phyloP scores from a whole-genome alignment of 352 stramenopile species.

The Globisporangium orthogonon region DNA sequence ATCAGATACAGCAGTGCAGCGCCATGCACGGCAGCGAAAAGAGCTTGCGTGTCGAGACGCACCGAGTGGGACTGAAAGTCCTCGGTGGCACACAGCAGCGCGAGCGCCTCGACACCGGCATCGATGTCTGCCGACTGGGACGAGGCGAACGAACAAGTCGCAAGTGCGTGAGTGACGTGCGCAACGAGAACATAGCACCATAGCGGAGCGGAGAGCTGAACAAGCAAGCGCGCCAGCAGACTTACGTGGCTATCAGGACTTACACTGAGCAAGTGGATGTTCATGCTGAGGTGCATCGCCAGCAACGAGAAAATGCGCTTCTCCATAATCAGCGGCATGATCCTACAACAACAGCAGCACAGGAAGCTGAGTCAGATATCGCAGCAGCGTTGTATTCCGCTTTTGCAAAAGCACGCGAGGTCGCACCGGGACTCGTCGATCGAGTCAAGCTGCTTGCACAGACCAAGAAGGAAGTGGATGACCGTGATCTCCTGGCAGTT shows the following conservation, averaged over 20 bases:
- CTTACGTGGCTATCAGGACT: slow-evolving; percentile 15
- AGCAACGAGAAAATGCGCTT: slow-evolving; percentile 78
- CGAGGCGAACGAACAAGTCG: not conserved
- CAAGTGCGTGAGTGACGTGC: not conserved
- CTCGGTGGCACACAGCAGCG: slow-evolving; percentile 75
- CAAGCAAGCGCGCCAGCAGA: slow-evolving; percentile 1
- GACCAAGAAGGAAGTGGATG: slow-evolving; percentile 79
- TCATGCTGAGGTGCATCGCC: slow-evolving; percentile 63
- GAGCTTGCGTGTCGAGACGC: not conserved
- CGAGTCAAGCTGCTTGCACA: slow-evolving; percentile 78
- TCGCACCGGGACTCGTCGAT: slow-evolving; percentile 76
- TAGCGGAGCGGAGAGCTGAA: not conserved
- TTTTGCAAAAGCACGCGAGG: not conserved
- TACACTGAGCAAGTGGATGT: slow-evolving; percentile 46
- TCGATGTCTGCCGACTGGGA: slow-evolving; percentile 37
- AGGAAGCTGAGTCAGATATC: not conserved
- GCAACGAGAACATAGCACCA: too few relatives aligned
- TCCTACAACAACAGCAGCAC: slow-evolving; percentile 17
- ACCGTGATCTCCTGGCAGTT: slow-evolving; percentile 84
- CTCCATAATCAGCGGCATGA: slow-evolving; percentile 83
- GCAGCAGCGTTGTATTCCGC: not conserved
- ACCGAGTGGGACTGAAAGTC: slow-evolving; percentile 74
- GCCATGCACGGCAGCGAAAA: not conserved
- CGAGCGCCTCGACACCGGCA: slow-evolving; percentile 59
- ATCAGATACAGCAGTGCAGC: not conserved